Evolutionary conservation across 768 basidiomycete genomes (phyloP), one percentile per base, ranked within the genome.

Genomic region (Tylopilus balloui): DNA sequence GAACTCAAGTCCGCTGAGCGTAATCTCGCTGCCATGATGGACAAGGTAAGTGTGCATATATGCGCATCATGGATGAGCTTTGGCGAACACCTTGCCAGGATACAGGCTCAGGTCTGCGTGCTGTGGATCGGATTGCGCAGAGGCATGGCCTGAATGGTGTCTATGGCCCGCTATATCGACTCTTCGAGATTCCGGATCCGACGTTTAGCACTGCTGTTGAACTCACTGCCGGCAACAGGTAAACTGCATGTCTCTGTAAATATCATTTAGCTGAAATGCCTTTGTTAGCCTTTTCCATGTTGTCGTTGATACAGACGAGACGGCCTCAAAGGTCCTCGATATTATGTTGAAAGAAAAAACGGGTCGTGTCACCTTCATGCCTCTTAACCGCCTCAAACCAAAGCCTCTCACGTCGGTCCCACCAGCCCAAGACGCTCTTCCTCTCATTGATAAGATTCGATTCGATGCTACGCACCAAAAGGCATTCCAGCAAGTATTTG

Each of bases 311-410:
- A 88, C 78, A n/a, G 96, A 98, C 62, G 86, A 85, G 36, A 98
- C 93, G 0, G 96, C 93, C 1, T 84, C 84, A 3, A 82, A 79
- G 62, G 84, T 98, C n/a, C 80, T 99, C 12, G 89, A 96, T 17
- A 74, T 87, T 55, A 97, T 99, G 95, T 73, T 93, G 58, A 84
- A 84, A 61, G 93, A 98, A 65, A 91, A 88, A 65, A 88, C 83
- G 11, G 96, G 95, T 2, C 84, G 96, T 43, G 89, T 99, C 8
- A 99, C 96, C 0, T 97, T 98, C 71, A 94, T 99, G 86, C 96
- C 96, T 17, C 79, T 99, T 34, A 98, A 98, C 68, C 86, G 96
- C 13, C 81, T 99, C 50, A 85, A 86, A 58, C 86, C 88, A 45
- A 90, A 88, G 54, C 76, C 75, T 31, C 73, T 75, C 1, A 73